phyloP scores from a whole-genome alignment of 352 stramenopile genomes.

The Globisporangium nodosum region DNA sequence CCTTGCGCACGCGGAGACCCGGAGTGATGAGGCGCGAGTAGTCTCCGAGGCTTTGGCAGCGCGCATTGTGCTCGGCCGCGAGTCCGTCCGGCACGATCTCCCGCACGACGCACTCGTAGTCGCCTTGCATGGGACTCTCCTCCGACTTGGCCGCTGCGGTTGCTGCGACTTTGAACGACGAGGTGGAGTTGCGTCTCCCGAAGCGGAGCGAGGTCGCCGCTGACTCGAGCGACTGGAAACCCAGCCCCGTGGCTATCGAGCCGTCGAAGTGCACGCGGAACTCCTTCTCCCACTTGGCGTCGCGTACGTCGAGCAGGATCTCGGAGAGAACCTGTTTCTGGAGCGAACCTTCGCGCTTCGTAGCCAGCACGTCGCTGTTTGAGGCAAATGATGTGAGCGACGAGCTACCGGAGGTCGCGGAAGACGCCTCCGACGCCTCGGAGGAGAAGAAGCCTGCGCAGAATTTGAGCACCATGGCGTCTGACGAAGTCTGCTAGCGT shows the following conservation, averaged over 20 bases:
- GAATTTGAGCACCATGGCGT: slow-evolving; percentile 47
- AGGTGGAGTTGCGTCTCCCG: neutral
- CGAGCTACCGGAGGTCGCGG: no score
- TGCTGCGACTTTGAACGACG: slow-evolving; percentile 2
- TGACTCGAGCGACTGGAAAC: slow-evolving; percentile 22
- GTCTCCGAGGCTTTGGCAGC: slow-evolving; percentile 30
- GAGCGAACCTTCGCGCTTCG: neutral
- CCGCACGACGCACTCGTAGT: slow-evolving; percentile 40
- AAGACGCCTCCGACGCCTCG: neutral
- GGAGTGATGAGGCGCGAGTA: slow-evolving; percentile 41
- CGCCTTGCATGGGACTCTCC: neutral
- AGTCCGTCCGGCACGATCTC: slow-evolving; percentile 31
- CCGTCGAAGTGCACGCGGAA: slow-evolving; percentile 57
- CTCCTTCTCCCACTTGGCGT: slow-evolving; percentile 42
- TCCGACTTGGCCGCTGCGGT: neutral
- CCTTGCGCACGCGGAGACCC: slow-evolving; percentile 31
- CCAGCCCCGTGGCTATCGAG: slow-evolving; percentile 36
- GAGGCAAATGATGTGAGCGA: no score
- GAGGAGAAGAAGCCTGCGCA: slow-evolving; percentile 23
- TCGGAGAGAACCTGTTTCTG: slow-evolving; percentile 1
- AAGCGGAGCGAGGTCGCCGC: no score
- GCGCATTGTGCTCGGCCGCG: slow-evolving; percentile 52
- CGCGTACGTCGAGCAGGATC: slow-evolving; percentile 12
- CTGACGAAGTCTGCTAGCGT: no score
- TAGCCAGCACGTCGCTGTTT: slow-evolving; percentile 17